Percentiles rank a stretch among this genome's conserved stretches.
phyloP scores from a whole-genome alignment of 1,284 basidiomycete genomes.

The Coniferiporia weirii region DNA sequence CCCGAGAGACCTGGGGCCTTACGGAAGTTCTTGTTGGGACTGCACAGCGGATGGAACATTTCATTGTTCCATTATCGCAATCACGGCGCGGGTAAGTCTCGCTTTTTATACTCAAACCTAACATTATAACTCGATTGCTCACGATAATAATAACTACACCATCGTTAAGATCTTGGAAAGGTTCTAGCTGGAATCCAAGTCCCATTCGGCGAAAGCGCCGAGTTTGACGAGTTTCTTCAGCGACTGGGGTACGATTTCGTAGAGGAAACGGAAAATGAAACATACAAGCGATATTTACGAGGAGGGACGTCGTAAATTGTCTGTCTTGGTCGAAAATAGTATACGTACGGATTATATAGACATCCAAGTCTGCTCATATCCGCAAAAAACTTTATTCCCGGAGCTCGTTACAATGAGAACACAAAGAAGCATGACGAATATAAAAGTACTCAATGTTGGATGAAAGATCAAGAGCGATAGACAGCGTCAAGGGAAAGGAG shows the following conservation, averaged over 20 bases:
- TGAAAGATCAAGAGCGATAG: neutral
- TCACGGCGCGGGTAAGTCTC: constrained; percentile 80
- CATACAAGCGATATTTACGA: constrained; percentile 75
- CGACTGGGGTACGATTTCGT: constrained; percentile 84
- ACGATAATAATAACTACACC: neutral
- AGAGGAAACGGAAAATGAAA: constrained; percentile 89
- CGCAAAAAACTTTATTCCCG: neutral
- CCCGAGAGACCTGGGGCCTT: constrained; percentile 93
- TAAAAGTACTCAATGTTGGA: neutral
- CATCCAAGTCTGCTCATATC: too few relatives aligned
- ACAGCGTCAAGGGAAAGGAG: neutral
- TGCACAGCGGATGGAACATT: constrained; percentile 90
- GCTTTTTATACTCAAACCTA: neutral
- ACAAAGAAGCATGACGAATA: neutral
- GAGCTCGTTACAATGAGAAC: neutral
- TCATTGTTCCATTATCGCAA: constrained; percentile 97
- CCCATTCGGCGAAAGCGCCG: constrained; percentile 55
- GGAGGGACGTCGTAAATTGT: constrained; percentile 22
- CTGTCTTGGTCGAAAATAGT: neutral
- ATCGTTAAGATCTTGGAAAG: constrained; percentile 68
- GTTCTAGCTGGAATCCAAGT: constrained; percentile 94
- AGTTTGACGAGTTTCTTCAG: constrained; percentile 72
- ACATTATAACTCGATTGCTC: neutral
- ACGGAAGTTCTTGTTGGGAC: constrained; percentile 79
- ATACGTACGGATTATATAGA: neutral